Evolutionary conservation across 169 alveolate species (phyloP).

Genomic region (Plasmodium coatneyi): DNA sequence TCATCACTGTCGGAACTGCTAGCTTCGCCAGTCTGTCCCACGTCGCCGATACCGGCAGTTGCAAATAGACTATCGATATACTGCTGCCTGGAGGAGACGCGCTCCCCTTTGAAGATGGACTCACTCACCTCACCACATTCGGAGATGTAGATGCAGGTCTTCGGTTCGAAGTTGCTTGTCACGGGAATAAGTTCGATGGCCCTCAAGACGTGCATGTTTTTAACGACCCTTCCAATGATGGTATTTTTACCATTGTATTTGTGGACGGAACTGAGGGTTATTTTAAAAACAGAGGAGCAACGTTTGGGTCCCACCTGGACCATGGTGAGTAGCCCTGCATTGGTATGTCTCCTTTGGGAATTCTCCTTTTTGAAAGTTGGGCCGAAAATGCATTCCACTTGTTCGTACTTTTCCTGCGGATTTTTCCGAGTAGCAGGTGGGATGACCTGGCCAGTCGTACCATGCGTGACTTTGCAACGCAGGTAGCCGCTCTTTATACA

Average conservation of each 20-base stretch:
- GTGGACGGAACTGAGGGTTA: slow-evolving; percentile 7
- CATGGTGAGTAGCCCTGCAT: slow-evolving; percentile 55
- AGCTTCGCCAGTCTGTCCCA: neutral
- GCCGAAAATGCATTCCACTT: slow-evolving; percentile 63
- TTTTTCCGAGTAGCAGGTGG: neutral
- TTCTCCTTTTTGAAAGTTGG: slow-evolving; percentile 15
- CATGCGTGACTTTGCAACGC: neutral
- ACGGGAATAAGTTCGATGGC: slow-evolving; percentile 55
- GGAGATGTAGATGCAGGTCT: slow-evolving; percentile 12
- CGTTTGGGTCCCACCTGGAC: slow-evolving; percentile 21
- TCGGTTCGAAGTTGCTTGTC: neutral
- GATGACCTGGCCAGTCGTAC: neutral
- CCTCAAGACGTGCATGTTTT: slow-evolving; percentile 58
- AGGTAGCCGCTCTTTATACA: slow-evolving; percentile 55
- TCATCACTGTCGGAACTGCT: neutral
- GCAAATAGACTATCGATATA: slow-evolving; percentile 36
- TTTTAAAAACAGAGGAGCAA: slow-evolving; percentile 61
- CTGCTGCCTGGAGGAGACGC: slow-evolving; percentile 19
- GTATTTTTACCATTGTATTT: slow-evolving; percentile 36
- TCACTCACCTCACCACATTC: slow-evolving; percentile 37
- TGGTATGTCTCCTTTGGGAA: slow-evolving; percentile 31
- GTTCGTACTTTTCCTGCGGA: slow-evolving; percentile 23
- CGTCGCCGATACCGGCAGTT: neutral
- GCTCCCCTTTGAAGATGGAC: slow-evolving; percentile 13
- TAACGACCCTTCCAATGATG: slow-evolving; percentile 38